phyloP scores from a whole-genome alignment of 805 yeast species.

The Candida sakaeoensis region DNA sequence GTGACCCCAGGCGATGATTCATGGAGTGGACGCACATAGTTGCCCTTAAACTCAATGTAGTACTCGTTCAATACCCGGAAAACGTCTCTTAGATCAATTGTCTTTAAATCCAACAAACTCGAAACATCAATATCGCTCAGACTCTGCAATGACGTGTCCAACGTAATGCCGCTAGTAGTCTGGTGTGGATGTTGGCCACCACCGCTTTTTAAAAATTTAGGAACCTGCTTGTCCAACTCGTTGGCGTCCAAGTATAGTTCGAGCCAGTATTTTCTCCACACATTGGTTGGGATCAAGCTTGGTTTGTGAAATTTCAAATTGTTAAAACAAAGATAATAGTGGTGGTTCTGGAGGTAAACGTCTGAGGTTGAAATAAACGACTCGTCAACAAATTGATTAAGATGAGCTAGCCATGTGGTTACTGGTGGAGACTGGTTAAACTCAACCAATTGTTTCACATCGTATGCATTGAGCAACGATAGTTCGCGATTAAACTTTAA shows the following conservation, averaged over 20 bases:
- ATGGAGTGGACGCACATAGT: too few species aligned
- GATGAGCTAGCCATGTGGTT: neutral
- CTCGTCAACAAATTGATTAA: neutral
- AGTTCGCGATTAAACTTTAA: conserved; percentile 5
- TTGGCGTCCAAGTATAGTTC: conserved; percentile 6
- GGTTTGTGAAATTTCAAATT: conserved; percentile 7
- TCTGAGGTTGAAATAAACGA: neutral
- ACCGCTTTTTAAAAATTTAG: conserved; percentile 6
- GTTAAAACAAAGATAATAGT: conserved; percentile 9
- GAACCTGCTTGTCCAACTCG: neutral
- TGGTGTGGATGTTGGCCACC: too few species aligned
- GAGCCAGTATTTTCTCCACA: conserved; percentile 24
- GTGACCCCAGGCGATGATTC: neutral
- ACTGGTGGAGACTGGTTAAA: conserved; percentile 4
- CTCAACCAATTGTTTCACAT: neutral
- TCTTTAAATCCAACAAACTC: neutral
- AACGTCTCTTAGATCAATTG: conserved; percentile 2
- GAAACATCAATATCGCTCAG: neutral
- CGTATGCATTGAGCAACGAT: conserved; percentile 3
- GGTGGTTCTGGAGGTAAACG: conserved; percentile 2
- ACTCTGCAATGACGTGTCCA: too few species aligned
- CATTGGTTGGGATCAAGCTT: conserved; percentile 7
- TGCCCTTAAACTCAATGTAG: conserved; percentile 5
- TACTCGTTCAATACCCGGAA: conserved; percentile 6
- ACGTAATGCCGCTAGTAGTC: too few species aligned